Evolutionary conservation across 495 filamentous ascomycete species (phyloP).

Genomic region (Elasticomyces elasticus): DNA sequence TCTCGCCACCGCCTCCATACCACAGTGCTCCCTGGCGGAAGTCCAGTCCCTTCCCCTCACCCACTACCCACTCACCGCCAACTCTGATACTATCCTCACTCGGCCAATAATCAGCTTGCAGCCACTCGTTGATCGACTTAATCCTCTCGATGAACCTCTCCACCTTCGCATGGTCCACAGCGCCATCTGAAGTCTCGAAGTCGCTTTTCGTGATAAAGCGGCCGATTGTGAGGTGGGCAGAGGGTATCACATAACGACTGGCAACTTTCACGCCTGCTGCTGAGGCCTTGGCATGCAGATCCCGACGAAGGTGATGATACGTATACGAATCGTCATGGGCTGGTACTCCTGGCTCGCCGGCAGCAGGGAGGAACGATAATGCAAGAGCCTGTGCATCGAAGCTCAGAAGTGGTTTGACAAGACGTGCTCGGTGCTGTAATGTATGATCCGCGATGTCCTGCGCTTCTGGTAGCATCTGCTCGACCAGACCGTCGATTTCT

Average conservation of each 20-base stretch:
- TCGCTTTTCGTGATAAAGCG: slow-evolving; percentile 57
- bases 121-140: slow-evolving; percentile 64
- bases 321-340: slow-evolving; percentile 52
- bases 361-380: slow-evolving; percentile 71
- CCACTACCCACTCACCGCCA: slow-evolving; percentile 49
- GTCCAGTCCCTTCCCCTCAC: slow-evolving; percentile 24
- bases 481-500: slow-evolving; percentile 52
- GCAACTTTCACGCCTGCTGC: slow-evolving; percentile 50
- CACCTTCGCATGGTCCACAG: slow-evolving; percentile 39
- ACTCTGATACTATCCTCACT: slow-evolving; percentile 37
- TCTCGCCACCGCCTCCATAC: slow-evolving; percentile 24
- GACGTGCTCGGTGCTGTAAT: slow-evolving; percentile 50
- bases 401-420: slow-evolving; percentile 72
- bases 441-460: slow-evolving; percentile 53
- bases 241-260: slow-evolving; percentile 75
- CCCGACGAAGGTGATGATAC: slow-evolving; percentile 81
- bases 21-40: slow-evolving; percentile 21
- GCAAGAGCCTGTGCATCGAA: slow-evolving; percentile 80
- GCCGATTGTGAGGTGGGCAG: slow-evolving; percentile 78
- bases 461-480: slow-evolving; percentile 40
- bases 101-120: slow-evolving; percentile 59
- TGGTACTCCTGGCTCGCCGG: slow-evolving; percentile 39
- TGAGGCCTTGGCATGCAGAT: slow-evolving; percentile 54
- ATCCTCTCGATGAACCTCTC: slow-evolving; percentile 52
- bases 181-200: slow-evolving; percentile 22